Evolutionary conservation across 106 monocot species (phyloP).

Genomic region (Dendrobium huoshanense): DNA sequence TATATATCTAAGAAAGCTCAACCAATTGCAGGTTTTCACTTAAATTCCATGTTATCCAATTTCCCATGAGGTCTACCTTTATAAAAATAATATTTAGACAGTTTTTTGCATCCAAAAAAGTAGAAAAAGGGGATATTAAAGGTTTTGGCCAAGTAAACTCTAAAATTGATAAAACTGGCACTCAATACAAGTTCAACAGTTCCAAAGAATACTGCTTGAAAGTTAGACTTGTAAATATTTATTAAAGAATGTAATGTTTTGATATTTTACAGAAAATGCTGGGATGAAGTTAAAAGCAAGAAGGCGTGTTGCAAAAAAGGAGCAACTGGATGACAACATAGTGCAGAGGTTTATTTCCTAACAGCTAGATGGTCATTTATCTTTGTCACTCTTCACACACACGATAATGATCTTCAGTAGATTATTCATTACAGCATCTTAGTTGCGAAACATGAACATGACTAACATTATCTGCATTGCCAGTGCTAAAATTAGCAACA

Average conservation of each 20-base stretch:
- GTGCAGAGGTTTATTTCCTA: not conserved
- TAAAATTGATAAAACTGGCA: not conserved
- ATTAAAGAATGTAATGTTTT: not conserved
- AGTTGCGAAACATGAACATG: not conserved
- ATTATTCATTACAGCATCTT: not conserved
- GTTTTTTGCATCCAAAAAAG: not conserved
- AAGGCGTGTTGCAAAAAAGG: not conserved
- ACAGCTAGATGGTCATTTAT: not conserved
- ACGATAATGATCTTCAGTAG: not conserved
- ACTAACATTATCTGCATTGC: not conserved
- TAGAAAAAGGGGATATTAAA: not conserved
- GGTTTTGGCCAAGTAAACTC: not conserved
- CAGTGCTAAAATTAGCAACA: not conserved
- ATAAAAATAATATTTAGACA: not conserved
- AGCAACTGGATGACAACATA: not conserved
- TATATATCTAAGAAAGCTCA: no score
- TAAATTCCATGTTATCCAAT: not conserved
- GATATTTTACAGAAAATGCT: not conserved
- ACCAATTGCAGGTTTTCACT: no score
- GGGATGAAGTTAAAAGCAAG: not conserved
- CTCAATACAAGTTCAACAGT: not conserved
- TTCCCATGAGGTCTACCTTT: not conserved
- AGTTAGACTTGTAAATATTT: not conserved
- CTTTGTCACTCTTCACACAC: not conserved
- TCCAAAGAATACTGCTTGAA: not conserved